Evolutionary conservation across 805 yeast genomes (phyloP).

Genomic region (Cyberlindnera japonica): DNA sequence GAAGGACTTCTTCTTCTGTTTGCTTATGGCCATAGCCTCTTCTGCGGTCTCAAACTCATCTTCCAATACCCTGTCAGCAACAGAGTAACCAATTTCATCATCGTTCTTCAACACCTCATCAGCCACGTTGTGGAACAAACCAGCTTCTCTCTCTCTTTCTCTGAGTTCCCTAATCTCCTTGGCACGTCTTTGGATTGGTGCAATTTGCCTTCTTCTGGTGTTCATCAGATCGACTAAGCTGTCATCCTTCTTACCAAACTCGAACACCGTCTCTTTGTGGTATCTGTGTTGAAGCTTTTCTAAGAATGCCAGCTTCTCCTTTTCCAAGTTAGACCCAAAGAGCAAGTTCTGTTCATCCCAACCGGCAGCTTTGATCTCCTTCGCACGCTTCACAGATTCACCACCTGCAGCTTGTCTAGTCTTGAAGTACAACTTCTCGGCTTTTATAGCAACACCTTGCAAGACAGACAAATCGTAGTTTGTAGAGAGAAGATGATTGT

Average conservation of each 20-base stretch:
- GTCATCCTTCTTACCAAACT: conserved; percentile 65
- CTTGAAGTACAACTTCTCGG: conserved; percentile 81
- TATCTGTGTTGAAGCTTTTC: conserved; percentile 65
- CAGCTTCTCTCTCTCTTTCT: conserved; percentile 72
- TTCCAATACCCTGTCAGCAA: conserved; percentile 37
- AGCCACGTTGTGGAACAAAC: conserved; percentile 67
- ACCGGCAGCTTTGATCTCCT: conserved; percentile 66
- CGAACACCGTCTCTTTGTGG: conserved; percentile 90
- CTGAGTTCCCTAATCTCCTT: conserved; percentile 62
- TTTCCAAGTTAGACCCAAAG: conserved; percentile 72
- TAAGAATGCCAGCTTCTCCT: conserved; percentile 68
- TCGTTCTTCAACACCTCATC: conserved; percentile 64
- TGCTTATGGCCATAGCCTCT: conserved; percentile 28
- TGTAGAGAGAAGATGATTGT: conserved; percentile 52
- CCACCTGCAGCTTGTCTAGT: conserved; percentile 83
- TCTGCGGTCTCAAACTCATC: conserved; percentile 41
- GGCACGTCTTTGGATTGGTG: conserved; percentile 80
- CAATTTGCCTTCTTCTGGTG: conserved; percentile 79
- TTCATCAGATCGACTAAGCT: conserved; percentile 81
- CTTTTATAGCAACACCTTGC: conserved; percentile 73
- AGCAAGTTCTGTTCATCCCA: conserved; percentile 89
- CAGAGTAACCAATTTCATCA: conserved; percentile 46
- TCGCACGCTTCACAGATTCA: conserved; percentile 82
- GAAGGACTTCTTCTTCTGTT: conserved; percentile 41
- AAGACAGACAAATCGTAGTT: conserved; percentile 66